Evolutionary conservation across 2,329 filamentous ascomycete genomes (phyloP), one percentile per base, ranked within the genome.

Genomic region (Tolypocladium ovalisporum): DNA sequence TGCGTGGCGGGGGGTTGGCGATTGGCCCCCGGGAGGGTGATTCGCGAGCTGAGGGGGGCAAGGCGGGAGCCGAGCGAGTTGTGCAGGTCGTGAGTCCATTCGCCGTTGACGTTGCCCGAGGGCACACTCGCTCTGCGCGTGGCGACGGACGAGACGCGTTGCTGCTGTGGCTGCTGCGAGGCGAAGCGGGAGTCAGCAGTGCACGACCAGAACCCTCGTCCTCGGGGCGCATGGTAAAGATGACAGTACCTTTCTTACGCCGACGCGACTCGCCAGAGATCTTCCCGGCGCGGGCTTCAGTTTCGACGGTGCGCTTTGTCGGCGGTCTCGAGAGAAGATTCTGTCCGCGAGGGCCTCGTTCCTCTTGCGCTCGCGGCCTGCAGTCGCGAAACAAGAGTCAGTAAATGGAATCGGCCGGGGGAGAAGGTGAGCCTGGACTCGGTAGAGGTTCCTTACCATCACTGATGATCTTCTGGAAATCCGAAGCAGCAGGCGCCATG

Each of bases 21-120:
- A 54, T 52, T 65, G 40, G 59, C 58, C 51, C 75, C 73, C 10
- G 76, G 73, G 5, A 67, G 65, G 7, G 75, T 72, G 59, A 80
- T 74, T 57, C 79, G 77, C 39, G 76, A 71, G 56, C 76, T 75
- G 49, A 84, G 72, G 12, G 77, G 75, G 62, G 68, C 70, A 57
- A 60, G 27, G 36, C 61, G 65, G 64, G 64, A 68, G 63, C 65
- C 76, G 59, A 76, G 67, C 63, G 74, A 62, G 61, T 73, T 71
- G 69, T 89, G 85, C 4, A 89, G 77, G 63, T 89, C 86, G 68
- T 89, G 86, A 12, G 83, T 85, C 86, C 86, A 89, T 71, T 87
- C 84, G 62, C 80, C 79, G 63, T 87, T 78, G 68, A 88, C 79
- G 68, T 84, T 81, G 61, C 81, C 79, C 17, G 74, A 67, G 35